Percentiles rank a stretch among this genome's conserved stretches.
These are phyloP conservation scores for Periglandula ipomoeae DNA, from an alignment of 2,329 filamentous ascomycete genomes.

Conservation along the genomic window DNA sequence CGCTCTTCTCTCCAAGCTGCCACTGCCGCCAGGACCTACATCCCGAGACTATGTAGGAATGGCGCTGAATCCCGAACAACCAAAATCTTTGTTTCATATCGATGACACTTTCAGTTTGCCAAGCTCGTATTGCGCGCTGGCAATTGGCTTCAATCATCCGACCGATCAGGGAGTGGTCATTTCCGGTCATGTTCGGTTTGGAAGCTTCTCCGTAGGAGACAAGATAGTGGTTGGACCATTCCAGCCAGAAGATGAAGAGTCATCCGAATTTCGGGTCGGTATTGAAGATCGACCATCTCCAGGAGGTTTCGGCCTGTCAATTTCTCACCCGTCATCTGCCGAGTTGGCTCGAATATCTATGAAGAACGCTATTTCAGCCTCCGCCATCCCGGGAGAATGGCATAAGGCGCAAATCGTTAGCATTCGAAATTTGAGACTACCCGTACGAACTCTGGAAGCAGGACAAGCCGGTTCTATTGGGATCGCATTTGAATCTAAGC, in stretches of 20 bases:
- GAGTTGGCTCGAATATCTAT: conserved; percentile 44
- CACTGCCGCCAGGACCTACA: conserved; percentile 51
- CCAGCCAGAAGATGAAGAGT: conserved; percentile 43
- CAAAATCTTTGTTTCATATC: conserved; percentile 69
- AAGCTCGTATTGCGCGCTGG: conserved; percentile 38
- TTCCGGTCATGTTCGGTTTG: conserved; percentile 76
- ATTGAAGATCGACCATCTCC: conserved; percentile 39
- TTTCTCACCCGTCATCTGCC: conserved; percentile 43
- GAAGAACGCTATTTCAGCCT: conserved; percentile 42
- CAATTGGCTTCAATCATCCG: conserved; percentile 9
- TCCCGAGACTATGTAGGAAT: conserved; percentile 45
- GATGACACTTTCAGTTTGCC: conserved; percentile 81
- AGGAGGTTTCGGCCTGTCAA: conserved; percentile 38
- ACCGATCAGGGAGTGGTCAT: conserved; percentile 60
- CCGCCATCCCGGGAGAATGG: conserved; percentile 60
- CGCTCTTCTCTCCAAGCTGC: conserved; percentile 68
- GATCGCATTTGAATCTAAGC: conserved; percentile 46
- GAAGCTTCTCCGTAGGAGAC: conserved; percentile 68
- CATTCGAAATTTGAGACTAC: conserved; percentile 77
- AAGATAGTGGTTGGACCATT: conserved; percentile 74
- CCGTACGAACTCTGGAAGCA: conserved; percentile 63
- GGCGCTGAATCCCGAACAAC: conserved; percentile 48
- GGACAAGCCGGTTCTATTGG: conserved; percentile 90
- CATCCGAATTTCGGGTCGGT: conserved; percentile 17
- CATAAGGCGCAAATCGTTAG: conserved; percentile 72